Percentiles rank a stretch among this genome's conserved stretches.
phyloP scores from a whole-genome alignment of 306 rosid genomes.

The Medicago truncatula region DNA sequence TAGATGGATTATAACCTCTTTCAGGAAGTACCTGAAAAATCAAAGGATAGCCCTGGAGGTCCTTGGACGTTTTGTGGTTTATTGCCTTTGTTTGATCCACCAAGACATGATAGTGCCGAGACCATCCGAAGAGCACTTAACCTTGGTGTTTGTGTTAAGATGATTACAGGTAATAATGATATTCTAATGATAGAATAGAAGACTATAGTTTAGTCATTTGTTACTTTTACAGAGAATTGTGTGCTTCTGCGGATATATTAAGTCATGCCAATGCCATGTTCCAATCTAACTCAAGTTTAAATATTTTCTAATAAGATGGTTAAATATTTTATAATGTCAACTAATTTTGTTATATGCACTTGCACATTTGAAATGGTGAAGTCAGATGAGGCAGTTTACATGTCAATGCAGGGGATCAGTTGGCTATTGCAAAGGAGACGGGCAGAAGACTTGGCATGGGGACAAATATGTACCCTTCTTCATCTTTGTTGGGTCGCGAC shows the following conservation, averaged over 20 bases:
- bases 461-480: slow-evolving; percentile 92
- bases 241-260: no score
- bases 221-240: neutral
- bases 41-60: slow-evolving; percentile 77
- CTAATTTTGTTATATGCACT: slow-evolving; percentile 5
- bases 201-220: slow-evolving; percentile 2
- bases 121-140: slow-evolving; percentile 86
- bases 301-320: slow-evolving; percentile 19
- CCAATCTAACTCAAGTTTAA: no score
- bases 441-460: slow-evolving; percentile 96
- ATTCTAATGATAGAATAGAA: slow-evolving; percentile 15
- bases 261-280: no score
- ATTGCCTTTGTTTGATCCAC: slow-evolving; percentile 92
- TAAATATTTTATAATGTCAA: slow-evolving; percentile 8
- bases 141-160: slow-evolving; percentile 89
- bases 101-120: slow-evolving; percentile 92
- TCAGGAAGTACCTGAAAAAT: slow-evolving; percentile 80
- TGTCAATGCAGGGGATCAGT: slow-evolving; percentile 70
- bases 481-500: slow-evolving; percentile 71
- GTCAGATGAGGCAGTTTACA: slow-evolving; percentile 27
- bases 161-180: slow-evolving; percentile 77
- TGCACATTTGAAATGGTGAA: slow-evolving; percentile 24
- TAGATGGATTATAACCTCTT: slow-evolving; percentile 30
- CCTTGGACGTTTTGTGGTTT: slow-evolving; percentile 87
- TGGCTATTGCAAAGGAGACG: slow-evolving; percentile 91